A percentile compares a stretch with the other conserved stretches of the same genome.
These are phyloP conservation scores for Agaricus blazei DNA, from an alignment of 768 basidiomycete species.

Conservation along the genomic window DNA sequence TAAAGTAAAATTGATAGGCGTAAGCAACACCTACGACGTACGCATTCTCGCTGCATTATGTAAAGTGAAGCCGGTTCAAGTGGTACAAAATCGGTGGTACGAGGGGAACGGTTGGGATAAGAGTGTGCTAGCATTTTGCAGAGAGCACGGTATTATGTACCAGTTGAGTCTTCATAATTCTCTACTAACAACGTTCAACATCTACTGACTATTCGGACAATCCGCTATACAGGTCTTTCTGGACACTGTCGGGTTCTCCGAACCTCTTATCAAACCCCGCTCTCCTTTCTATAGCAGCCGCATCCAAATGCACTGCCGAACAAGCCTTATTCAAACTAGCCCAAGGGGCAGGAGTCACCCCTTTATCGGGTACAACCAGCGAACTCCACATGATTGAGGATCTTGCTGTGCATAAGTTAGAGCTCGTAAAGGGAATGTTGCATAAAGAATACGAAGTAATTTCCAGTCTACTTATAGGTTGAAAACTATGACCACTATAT, in stretches of 20 bases:
- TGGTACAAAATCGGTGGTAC: conserved; percentile 86
- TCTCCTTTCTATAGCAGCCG: conserved; percentile 38
- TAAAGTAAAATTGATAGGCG: conserved; percentile 57
- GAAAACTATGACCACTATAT: not conserved
- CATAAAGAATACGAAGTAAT: conserved; percentile 1
- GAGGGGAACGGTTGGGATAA: conserved; percentile 76
- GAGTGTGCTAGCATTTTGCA: conserved; percentile 61
- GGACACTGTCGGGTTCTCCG: conserved; percentile 82
- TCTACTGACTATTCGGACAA: not conserved
- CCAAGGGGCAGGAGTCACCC: conserved; percentile 60
- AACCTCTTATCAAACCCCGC: conserved; percentile 46
- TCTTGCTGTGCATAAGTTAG: conserved; percentile 6
- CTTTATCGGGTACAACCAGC: conserved; percentile 71
- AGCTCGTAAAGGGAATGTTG: conserved; percentile 6
- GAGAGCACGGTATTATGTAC: conserved; percentile 58
- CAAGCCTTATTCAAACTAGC: conserved; percentile 69
- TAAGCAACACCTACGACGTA: conserved; percentile 76
- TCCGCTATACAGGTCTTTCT: conserved; percentile 63
- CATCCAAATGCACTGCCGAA: conserved; percentile 49
- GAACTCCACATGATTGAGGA: conserved; percentile 51
- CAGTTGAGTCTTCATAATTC: conserved; percentile 40
- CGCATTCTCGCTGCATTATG: conserved; percentile 46
- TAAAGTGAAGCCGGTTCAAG: conserved; percentile 52
- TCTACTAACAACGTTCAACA: not conserved
- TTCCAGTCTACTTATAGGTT: conserved; percentile 1